Percentiles rank a stretch among this genome's conserved stretches.
These are phyloP conservation scores for Rhodotorula mucilaginosa DNA, from an alignment of 1,284 basidiomycete species.

Conservation along the genomic window DNA sequence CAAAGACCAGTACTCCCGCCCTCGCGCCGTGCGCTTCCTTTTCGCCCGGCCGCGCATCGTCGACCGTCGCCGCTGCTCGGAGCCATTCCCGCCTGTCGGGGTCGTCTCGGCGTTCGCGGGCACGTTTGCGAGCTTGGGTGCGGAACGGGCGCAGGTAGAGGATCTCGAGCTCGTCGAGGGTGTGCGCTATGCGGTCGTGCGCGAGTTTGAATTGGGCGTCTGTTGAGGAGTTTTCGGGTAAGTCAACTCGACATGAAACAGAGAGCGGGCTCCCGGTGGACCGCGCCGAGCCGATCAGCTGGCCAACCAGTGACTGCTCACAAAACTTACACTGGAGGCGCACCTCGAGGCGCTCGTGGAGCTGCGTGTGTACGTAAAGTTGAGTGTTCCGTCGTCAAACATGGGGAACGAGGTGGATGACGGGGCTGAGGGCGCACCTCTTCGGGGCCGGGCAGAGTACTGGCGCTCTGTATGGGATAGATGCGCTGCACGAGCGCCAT, in stretches of 20 bases:
- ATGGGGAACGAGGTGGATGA: background rate
- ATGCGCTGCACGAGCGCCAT: no score
- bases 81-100: background rate
- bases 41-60: background rate
- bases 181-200: background rate
- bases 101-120: background rate
- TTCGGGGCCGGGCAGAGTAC: no score
- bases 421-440: no score
- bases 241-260: background rate
- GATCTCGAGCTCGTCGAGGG: conserved; percentile 5
- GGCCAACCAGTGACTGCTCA: no score
- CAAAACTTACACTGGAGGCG: background rate
- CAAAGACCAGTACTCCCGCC: background rate
- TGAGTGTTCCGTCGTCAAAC: background rate
- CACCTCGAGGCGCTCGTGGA: background rate
- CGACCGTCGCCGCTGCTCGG: background rate
- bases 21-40: background rate
- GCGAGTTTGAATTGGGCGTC: conserved; percentile 8
- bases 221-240: background rate
- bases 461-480: no score
- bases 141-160: conserved; percentile 6
- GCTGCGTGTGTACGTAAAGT: background rate
- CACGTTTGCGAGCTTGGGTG: background rate
- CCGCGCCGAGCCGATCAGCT: no score
- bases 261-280: no score